Evolutionary conservation across 345 rosid genomes (phyloP).

Genomic region (Hibiscus tridactylites): DNA sequence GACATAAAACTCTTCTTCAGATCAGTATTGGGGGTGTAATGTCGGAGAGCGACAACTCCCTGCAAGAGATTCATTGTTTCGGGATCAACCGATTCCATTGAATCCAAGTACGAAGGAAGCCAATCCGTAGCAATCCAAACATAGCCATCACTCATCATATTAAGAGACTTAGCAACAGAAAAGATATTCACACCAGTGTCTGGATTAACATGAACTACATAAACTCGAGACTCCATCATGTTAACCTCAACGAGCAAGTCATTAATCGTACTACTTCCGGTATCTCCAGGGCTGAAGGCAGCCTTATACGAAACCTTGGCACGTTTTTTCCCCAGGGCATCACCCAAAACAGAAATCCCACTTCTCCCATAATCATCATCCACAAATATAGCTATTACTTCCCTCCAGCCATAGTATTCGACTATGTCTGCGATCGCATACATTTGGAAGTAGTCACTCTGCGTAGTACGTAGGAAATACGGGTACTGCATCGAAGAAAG

Average conservation of each 20-base stretch:
- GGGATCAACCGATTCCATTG: constrained; percentile 32
- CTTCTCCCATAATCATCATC: constrained; percentile 90
- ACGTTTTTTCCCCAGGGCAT: constrained; percentile 66
- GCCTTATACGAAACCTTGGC: constrained; percentile 73
- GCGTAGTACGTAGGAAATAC: constrained; percentile 53
- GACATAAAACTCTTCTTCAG: constrained; percentile 39
- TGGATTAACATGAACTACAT: constrained; percentile 82
- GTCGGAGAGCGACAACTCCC: constrained; percentile 85
- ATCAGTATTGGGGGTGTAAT: constrained; percentile 62
- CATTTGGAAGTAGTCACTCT: constrained; percentile 71
- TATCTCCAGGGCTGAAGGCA: constrained; percentile 49
- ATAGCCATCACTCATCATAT: constrained; percentile 62
- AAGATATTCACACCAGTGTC: constrained; percentile 69
- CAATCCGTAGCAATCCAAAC: constrained; percentile 98
- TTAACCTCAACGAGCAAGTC: constrained; percentile 51
- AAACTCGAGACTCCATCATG: constrained; percentile 77
- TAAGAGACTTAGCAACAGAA: constrained; percentile 55
- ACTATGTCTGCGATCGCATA: constrained; percentile 70
- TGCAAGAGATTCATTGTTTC: constrained; percentile 57
- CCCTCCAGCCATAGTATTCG: constrained; percentile 59
- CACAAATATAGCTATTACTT: constrained; percentile 69
- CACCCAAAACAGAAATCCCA: constrained; percentile 69
- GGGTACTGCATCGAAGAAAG: constrained; percentile 59
- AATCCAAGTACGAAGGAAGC: constrained; percentile 76
- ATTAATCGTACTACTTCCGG: constrained; percentile 28